Percentiles rank a stretch among this genome's conserved stretches.
These are phyloP conservation scores for Ramalina peruviana DNA, from an alignment of 495 filamentous ascomycete species.

Conservation along the genomic window DNA sequence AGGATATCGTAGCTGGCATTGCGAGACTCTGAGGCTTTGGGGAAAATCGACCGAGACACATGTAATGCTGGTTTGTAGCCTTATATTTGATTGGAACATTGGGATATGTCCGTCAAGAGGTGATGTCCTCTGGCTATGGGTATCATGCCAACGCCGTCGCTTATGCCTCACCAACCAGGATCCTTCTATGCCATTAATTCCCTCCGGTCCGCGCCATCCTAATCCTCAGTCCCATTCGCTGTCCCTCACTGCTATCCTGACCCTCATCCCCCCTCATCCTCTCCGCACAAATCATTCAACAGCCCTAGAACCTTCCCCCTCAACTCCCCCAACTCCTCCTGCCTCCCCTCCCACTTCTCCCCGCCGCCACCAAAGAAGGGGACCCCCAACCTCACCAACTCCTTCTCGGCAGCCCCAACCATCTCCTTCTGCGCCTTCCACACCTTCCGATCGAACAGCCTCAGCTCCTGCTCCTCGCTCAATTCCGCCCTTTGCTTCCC, in stretches of 20 bases:
- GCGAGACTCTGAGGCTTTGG: too few relatives aligned
- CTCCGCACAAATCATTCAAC: constrained; percentile 46
- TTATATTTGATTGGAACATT: too few relatives aligned
- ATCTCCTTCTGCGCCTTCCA: constrained; percentile 42
- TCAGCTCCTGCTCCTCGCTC: constrained; percentile 37
- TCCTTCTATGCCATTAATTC: not conserved
- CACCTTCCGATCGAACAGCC: constrained; percentile 39
- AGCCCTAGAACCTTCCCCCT: constrained; percentile 47
- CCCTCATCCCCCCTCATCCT: constrained; percentile 8
- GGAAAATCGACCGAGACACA: too few relatives aligned
- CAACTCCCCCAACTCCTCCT: constrained; percentile 35
- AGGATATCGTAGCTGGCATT: too few relatives aligned
- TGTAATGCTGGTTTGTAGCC: too few relatives aligned
- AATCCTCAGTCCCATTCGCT: too few relatives aligned
- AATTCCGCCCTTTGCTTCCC: not conserved
- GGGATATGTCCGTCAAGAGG: not conserved
- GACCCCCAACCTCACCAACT: constrained; percentile 43
- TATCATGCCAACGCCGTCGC: not conserved
- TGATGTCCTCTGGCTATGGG: not conserved
- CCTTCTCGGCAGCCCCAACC: constrained; percentile 38
- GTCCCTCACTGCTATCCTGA: too few relatives aligned
- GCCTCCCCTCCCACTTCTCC: constrained; percentile 10
- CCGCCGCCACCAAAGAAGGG: constrained; percentile 48
- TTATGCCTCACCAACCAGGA: not conserved
- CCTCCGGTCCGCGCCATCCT: not conserved